Base-by-base conservation (phyloP, 768 basidiomycete genomes). In the Podaxis sp. region DNA sequence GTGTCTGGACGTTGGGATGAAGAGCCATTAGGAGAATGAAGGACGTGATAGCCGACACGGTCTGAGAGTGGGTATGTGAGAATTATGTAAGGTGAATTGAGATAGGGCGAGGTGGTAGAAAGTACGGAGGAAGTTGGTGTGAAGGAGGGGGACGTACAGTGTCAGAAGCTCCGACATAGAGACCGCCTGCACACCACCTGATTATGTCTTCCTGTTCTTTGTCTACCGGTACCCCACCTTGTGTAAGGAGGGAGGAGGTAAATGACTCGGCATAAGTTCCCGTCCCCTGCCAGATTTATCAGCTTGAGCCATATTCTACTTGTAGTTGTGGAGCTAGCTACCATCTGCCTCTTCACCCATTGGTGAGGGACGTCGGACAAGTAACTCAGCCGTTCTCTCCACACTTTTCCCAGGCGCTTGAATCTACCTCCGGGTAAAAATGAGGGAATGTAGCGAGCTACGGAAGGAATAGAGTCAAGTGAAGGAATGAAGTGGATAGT, bases 21-120 rank as follows among this genome's bases (percentile, higher is more conserved):
- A 81, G 67, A 6, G 79, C 76, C 82, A 84, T 84, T 13, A 82
- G 76, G 30, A 81, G 77, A 22, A 84, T 55, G 65, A 84, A 84
- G 0, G 80, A 78, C 1, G 77, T 72, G 0, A 81, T 67, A 8
- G 79, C 76, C 3, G 84, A 83, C 1, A 82, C 77, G 4, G 80
- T 84, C 84, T 85, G 39, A 13, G 26, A 53, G 38, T 33, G 33
- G 33, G 33, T 9, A 33, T 33, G 2, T 33, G 33, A 33, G 33
- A 33, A 6, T 33, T 33, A 33, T 33, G 33, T 33, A 48, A n/a
- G 30, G 4, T 46, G 17, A 51, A 4, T 22, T 22, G 19, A 22
- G 8, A 30, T 17, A 1, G 30, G 28, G 44, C 12, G 30, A 33
- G 40, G 38, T 13, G 36, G 28, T 5, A 30, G 12, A 40, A 5